Evolutionary conservation across 768 basidiomycete genomes (phyloP), one percentile per base, ranked within the genome.

Genomic region (Neoboletus brunneissimus): DNA sequence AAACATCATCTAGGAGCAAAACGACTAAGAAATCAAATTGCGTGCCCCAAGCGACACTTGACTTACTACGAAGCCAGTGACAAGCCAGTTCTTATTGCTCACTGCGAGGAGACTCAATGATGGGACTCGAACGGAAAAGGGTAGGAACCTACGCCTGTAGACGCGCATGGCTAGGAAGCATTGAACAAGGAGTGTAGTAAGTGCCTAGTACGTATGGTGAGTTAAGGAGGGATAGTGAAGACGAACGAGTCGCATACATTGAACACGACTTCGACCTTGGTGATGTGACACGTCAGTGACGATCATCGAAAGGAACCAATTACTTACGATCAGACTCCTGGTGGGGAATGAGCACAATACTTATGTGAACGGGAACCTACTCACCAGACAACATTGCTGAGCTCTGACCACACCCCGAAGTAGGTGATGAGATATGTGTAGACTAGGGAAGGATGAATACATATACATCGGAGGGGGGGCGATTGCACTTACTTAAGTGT

Each of bases 121-220:
- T 6, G 32, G n/a, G 13, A n/a, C 8, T 23, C 22, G 12, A 6
- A 8, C 13, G 47, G 43, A 1, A 11, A 41, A 23, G 7, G 12
- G 22, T 16, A n/a, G 25, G 34, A 40, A 69, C 79, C 48, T 63
- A 81, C 80, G 61, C 47, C 68, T 73, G 73, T 77, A 85, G 4
- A 85, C 72, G 1, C 83, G 79, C 58, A 75, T 67, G 0, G 75
- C 64, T 55, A 83, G 74, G 68, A 84, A 85, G 37, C 80, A 75
- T 70, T 85, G 84, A 8, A 84, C 83, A 20, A 82, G 65, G 38
- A 76, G 69, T 5, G 77, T 80, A 13, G 80, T 82, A 20, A 81
- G 63, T 25, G 74, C 62, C 67, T 68, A 31, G 13, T 5, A 31
- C 12, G 15, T 11, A 23, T 46, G 22, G 44, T 65, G 32, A 62